phyloP scores from a whole-genome alignment of 2,329 filamentous ascomycete genomes.

The Pseudogymnoascus sp. region DNA sequence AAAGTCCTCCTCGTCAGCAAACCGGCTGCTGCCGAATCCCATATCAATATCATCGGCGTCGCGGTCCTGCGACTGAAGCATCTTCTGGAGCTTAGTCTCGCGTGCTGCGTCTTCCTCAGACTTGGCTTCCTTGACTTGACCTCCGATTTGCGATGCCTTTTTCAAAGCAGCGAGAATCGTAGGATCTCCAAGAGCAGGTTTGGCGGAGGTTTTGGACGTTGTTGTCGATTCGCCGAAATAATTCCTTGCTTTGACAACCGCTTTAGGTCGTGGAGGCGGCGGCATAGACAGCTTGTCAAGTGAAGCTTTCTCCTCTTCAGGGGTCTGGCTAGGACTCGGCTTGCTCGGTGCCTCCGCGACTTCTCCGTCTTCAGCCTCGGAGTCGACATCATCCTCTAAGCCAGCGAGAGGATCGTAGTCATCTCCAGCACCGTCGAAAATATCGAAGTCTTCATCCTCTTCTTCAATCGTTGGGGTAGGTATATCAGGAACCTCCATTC shows the following conservation, averaged over 20 bases:
- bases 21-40: conserved; percentile 82
- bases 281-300: conserved; percentile 30
- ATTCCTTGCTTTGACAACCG: conserved; percentile 38
- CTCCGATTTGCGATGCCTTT: conserved; percentile 61
- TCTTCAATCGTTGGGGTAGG: conserved; percentile 39
- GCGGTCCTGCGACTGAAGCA: conserved; percentile 65
- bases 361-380: conserved; percentile 30
- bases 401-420: conserved; percentile 61
- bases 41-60: conserved; percentile 90
- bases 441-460: conserved; percentile 47
- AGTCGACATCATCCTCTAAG: conserved; percentile 35
- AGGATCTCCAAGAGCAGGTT: conserved; percentile 58
- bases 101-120: conserved; percentile 44
- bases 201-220: conserved; percentile 28
- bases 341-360: neutral
- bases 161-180: conserved; percentile 76
- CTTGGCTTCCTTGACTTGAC: conserved; percentile 32
- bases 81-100: conserved; percentile 61
- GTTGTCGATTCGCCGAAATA: conserved; percentile 56
- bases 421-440: conserved; percentile 57
- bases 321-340: conserved; percentile 8
- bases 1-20: conserved; percentile 80
- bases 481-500: conserved; percentile 57
- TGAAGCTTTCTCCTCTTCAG: conserved; percentile 13
- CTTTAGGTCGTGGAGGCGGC: conserved; percentile 36